Base-by-base conservation (phyloP, 2,329 filamentous ascomycete species). In the Coniosporium tulheliwenetii region DNA sequence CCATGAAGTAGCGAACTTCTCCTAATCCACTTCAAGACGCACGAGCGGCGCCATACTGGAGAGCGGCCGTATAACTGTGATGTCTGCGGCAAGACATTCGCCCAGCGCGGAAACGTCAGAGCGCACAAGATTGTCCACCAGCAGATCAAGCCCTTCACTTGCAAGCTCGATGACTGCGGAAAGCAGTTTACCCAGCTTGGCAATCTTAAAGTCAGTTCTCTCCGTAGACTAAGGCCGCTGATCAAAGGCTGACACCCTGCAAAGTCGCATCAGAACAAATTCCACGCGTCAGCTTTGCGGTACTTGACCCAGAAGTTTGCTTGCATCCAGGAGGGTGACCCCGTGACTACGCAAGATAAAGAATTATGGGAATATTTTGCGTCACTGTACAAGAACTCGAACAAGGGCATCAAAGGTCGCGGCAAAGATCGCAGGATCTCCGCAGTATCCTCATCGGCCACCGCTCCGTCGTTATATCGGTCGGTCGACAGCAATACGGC, bases 381-480 rank as follows among this genome's bases (percentile, higher is more conserved):
- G 3, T 71, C 71, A 1, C 69, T 94, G n/a, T 95, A 94, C 71
- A 94, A 93, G 67, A 93, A 96, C 63, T 87, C 82, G 63, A 96
- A 96, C 71, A 94, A 94, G 61, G 91, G 91, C 1, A 95, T 96
- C 67, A 96, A 95, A 62, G 91, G 91, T 9, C 78, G 91, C 37
- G 91, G 91, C 36, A 91, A 89, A 56, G 83, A 87, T 50, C 71
- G 85, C 42, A 77, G 77, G 43, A 80, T 86, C 48, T 61, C 59
- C 36, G 8, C 32, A 10, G 32, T 33, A 33, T 47, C 54, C 2
- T 48, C 52, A 1, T 53, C 55, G 5, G 49, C 47, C 13, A 46
- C 49, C 8, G 48, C 52, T 3, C 51, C 50, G 41, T 44, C 50
- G 1, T 52, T 53, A 8, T 51, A 50, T 3, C 58, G 54, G 47